Conservation (phyloP, 208 protist genomes). For the Angomonas deanei region DNA sequence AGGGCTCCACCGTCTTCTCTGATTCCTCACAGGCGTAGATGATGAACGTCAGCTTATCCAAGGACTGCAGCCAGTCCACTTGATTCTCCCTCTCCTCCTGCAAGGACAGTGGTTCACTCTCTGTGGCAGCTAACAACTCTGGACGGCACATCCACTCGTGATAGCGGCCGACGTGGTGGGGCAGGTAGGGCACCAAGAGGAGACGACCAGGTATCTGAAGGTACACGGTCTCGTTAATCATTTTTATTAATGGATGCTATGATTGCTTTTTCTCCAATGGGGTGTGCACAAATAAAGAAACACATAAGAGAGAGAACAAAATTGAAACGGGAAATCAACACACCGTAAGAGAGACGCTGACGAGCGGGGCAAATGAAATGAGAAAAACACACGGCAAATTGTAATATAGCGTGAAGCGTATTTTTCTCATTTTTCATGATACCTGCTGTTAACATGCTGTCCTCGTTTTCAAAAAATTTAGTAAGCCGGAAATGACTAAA, state of each 20-base stretch:
- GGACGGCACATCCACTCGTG: conserved; percentile 87
- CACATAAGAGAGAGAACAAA: conserved; percentile 5
- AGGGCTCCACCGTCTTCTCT: not conserved
- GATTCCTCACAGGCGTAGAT: conserved; percentile 36
- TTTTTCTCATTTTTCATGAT: too few species aligned
- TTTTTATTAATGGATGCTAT: conserved; percentile 17
- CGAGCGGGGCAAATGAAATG: not conserved
- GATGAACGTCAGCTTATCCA: conserved; percentile 91
- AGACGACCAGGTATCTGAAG: conserved; percentile 36
- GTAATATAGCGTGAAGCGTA: too few species aligned
- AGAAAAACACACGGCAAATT: not conserved
- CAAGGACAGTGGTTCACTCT: conserved; percentile 81
- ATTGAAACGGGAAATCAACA: not conserved
- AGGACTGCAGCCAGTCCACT: conserved; percentile 61
- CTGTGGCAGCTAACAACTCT: conserved; percentile 62
- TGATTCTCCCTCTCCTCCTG: conserved; percentile 88
- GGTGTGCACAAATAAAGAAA: conserved; percentile 6
- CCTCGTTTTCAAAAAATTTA: too few species aligned
- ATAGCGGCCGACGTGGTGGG: conserved; percentile 74
- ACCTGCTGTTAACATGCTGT: too few species aligned
- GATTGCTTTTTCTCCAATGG: not conserved
- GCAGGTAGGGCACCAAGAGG: conserved; percentile 80
- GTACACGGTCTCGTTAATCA: conserved; percentile 81
- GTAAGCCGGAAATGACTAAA: too few species aligned
- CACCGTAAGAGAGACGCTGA: not conserved